These are phyloP conservation scores for Collybia mongolica DNA, from an alignment of 768 basidiomycete genomes.

Conservation along the genomic window DNA sequence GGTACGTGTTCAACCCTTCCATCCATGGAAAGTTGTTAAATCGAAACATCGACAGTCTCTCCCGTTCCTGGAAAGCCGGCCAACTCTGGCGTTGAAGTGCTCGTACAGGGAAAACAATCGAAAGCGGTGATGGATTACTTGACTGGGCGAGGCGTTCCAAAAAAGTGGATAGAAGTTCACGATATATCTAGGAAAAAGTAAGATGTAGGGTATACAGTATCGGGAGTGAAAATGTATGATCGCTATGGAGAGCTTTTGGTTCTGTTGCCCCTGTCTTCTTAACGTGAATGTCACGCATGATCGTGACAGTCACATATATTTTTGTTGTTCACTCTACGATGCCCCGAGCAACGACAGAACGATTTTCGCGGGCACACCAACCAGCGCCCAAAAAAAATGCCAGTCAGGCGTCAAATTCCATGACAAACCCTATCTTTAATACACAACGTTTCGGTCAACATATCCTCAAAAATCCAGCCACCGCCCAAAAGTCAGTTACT, in stretches of 20 bases:
- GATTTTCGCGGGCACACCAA: conserved; percentile 70
- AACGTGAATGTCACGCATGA: neutral
- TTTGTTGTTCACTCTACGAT: conserved; percentile 32
- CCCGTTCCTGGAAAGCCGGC: conserved; percentile 54
- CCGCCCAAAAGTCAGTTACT: conserved; percentile 77
- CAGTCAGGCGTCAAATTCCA: conserved; percentile 42
- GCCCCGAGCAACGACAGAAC: conserved; percentile 79
- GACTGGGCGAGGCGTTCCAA: conserved; percentile 69
- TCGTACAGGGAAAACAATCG: conserved; percentile 85
- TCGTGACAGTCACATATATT: neutral
- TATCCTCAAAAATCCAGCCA: conserved; percentile 91
- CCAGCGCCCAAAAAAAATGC: conserved; percentile 54
- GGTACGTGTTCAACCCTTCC: conserved; percentile 37
- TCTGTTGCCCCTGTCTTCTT: no score
- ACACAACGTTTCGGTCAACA: conserved; percentile 97
- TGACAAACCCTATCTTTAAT: conserved; percentile 89
- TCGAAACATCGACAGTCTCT: conserved; percentile 42
- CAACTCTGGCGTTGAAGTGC: conserved; percentile 59
- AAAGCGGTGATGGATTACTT: conserved; percentile 67
- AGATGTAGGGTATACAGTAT: neutral
- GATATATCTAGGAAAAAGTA: conserved; percentile 53
- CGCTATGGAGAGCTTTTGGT: no score
- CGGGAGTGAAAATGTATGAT: no score
- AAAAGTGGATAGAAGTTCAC: conserved; percentile 69
- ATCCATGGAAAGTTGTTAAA: neutral